Percentiles rank a stretch among this genome's conserved stretches.
Conservation (phyloP, 805 yeast genomes). For the Candida chilensis region DNA sequence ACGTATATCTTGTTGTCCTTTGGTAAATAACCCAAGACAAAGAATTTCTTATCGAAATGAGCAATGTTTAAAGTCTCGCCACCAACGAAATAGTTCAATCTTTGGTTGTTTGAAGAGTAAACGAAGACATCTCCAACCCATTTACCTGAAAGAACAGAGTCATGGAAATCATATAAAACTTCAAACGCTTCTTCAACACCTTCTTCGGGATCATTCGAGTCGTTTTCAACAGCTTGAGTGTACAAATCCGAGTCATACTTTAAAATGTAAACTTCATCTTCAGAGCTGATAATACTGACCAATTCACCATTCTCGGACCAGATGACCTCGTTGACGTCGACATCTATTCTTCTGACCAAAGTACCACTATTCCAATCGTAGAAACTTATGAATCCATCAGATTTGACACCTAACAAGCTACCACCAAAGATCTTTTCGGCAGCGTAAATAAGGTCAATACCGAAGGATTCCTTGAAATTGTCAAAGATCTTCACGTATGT, state of each 20-base stretch:
- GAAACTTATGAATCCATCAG: conserved; percentile 78
- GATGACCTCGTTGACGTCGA: conserved; percentile 70
- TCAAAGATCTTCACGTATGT: conserved; percentile 63
- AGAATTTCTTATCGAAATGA: conserved; percentile 85
- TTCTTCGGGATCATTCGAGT: conserved; percentile 63
- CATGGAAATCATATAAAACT: conserved; percentile 74
- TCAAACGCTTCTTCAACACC: conserved; percentile 86
- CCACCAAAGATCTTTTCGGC: conserved; percentile 86
- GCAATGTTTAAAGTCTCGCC: conserved; percentile 87
- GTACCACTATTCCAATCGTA: conserved; percentile 91
- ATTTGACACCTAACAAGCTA: conserved; percentile 75
- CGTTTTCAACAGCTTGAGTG: conserved; percentile 50
- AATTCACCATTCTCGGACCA: conserved; percentile 96
- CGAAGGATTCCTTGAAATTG: conserved; percentile 74
- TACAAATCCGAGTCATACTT: conserved; percentile 63
- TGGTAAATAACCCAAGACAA: conserved; percentile 81
- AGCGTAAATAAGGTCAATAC: conserved; percentile 56
- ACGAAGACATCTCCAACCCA: conserved; percentile 98
- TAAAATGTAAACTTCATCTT: conserved; percentile 69
- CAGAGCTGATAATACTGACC: conserved; percentile 58
- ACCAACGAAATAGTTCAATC: conserved; percentile 92
- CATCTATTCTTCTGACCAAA: conserved; percentile 83
- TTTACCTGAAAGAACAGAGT: conserved; percentile 76
- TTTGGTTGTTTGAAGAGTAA: conserved; percentile 78
- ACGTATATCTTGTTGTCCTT: conserved; percentile 86